Conservation (phyloP, 2,329 filamentous ascomycete species). For the Cadophora sp. region DNA sequence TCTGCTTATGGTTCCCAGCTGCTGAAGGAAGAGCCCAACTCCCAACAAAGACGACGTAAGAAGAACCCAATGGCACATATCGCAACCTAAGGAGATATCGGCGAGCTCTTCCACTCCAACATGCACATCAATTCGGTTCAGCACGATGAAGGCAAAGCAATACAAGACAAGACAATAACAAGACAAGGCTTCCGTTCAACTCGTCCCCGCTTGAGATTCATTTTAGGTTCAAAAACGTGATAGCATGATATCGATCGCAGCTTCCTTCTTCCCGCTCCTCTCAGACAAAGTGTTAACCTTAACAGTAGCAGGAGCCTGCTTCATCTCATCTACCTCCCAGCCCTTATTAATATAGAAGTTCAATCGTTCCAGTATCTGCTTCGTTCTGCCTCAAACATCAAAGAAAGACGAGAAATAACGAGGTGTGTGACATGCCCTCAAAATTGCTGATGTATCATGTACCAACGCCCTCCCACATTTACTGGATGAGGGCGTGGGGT, state of each 20-base stretch:
- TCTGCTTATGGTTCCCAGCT: conserved; percentile 11
- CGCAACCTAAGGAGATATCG: conserved; percentile 9
- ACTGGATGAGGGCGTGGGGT: neutral
- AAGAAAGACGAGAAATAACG: neutral
- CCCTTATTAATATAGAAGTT: conserved; percentile 18
- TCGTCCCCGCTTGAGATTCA: conserved; percentile 10
- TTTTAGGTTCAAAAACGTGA: conserved; percentile 5
- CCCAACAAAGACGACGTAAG: conserved; percentile 22
- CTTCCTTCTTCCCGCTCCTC: conserved; percentile 17
- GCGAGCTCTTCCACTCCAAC: conserved; percentile 8
- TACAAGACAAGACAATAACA: conserved; percentile 5
- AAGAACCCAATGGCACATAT: conserved; percentile 22
- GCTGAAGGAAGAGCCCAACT: conserved; percentile 6
- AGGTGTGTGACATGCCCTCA: neutral
- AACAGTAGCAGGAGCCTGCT: conserved; percentile 14
- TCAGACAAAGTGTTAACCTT: conserved; percentile 20
- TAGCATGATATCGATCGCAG: neutral
- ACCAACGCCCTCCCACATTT: neutral
- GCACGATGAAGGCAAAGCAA: conserved; percentile 3
- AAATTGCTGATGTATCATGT: conserved; percentile 11
- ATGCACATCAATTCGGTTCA: conserved; percentile 12
- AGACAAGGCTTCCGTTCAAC: neutral
- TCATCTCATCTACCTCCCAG: conserved; percentile 15
- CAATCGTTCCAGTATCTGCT: conserved; percentile 15
- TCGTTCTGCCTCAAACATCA: conserved; percentile 8